Conservation (phyloP, 116 monocot genomes). For the Phalaenopsis hybrid region DNA sequence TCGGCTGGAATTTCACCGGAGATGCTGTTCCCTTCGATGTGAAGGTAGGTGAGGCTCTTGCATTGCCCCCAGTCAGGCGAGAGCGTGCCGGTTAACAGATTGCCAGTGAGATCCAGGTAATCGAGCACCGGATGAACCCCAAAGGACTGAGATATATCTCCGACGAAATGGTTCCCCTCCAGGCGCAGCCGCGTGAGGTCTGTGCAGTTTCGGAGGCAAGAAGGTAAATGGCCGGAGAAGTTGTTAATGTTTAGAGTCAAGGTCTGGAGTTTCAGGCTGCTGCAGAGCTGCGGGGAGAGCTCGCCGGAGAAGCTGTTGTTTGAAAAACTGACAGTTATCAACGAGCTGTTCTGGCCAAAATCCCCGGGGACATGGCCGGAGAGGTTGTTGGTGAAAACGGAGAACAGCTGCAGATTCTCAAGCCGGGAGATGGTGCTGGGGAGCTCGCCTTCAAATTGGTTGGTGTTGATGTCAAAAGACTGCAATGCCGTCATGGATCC, state of each 20-base stretch:
- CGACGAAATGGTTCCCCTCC: slow-evolving; percentile 49
- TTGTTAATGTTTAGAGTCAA: slow-evolving; percentile 43
- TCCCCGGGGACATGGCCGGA: slow-evolving; percentile 32
- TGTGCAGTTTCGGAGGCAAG: slow-evolving; percentile 49
- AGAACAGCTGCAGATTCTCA: slow-evolving; percentile 25
- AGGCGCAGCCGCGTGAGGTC: slow-evolving; percentile 44
- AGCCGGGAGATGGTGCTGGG: slow-evolving; percentile 37
- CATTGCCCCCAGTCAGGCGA: slow-evolving; percentile 53
- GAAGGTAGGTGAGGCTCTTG: slow-evolving; percentile 37
- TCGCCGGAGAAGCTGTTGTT: slow-evolving; percentile 56
- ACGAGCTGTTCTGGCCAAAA: slow-evolving; percentile 32
- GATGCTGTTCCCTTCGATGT: slow-evolving; percentile 54
- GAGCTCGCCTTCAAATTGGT: slow-evolving; percentile 42
- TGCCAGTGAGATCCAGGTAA: slow-evolving; percentile 55
- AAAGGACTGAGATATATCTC: slow-evolving; percentile 61
- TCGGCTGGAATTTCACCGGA: slow-evolving; percentile 54
- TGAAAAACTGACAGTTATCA: slow-evolving; percentile 35
- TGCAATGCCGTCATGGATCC: slow-evolving; percentile 39
- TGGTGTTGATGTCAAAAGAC: slow-evolving; percentile 38
- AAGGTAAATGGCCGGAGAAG: slow-evolving; percentile 56
- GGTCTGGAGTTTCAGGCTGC: slow-evolving; percentile 22
- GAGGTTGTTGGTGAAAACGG: slow-evolving; percentile 48
- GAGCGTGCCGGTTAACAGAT: slow-evolving; percentile 50
- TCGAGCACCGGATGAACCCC: slow-evolving; percentile 42
- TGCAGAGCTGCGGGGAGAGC: slow-evolving; percentile 44